Evolutionary conservation across 2,329 filamentous ascomycete genomes (phyloP), one percentile per base, ranked within the genome.

Genomic region (Pseudofabraea citricarpa): DNA sequence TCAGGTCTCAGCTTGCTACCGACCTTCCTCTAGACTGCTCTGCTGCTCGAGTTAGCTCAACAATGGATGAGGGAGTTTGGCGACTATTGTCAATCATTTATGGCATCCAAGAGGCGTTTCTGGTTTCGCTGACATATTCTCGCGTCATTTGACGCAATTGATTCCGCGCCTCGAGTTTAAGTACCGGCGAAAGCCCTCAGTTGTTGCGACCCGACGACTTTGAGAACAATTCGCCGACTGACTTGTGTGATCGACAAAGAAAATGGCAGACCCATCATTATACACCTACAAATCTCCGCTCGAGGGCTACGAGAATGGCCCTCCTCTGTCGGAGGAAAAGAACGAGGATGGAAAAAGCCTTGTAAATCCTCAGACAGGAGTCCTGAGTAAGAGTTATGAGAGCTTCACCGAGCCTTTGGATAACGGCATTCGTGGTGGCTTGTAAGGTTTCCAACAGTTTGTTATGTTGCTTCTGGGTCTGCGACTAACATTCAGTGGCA

Each of bases 301-400:
- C 1, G 60, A 67, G 51, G 75, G 73, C 19, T 78, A 71, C 46
- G 68, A 74, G 48, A 64, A 67, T 40, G 61, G 66, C 2, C 60
- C 69, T 18, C 68, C 72, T 2, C 62, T 80, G 0, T 56, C 72
- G 16, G 64, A 70, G 3, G 58, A 60, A 41, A 53, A 49, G 29
- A 49, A 73, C 36, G 78, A 76, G 27, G 87, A 95, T 61, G 87
- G 87, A 37, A 95, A 94, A 67, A 89, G 85, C 39, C 77, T 79
- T 53, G 70, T 77, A 41, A 94, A 94, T 55, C 79, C 79, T 0
- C 70, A 77, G 23, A 70, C 77, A 1, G 75, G 74, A 1, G 64
- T 72, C 4, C 68, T 76, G 39, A 91, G 86, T 60, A 66, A 74
- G 41, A 79, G 86, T 12, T 95, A 95, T 58, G 72, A 79, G 13